phyloP scores from a whole-genome alignment of 352 stramenopile genomes.

The Globisporangium takayamanum region DNA sequence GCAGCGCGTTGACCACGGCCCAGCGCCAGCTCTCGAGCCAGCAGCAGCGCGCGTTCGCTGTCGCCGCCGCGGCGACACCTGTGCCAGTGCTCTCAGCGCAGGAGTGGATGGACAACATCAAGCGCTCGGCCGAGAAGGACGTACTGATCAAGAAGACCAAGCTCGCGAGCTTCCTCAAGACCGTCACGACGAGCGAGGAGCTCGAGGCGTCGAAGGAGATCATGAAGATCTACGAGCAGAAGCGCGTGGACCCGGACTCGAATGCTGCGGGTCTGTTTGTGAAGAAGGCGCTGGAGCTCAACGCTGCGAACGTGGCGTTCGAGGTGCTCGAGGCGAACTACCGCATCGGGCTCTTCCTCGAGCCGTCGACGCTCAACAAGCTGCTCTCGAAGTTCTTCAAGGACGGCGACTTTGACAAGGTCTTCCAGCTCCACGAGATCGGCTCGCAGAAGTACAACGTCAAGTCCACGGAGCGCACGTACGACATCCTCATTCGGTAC shows the following conservation, averaged over 20 bases:
- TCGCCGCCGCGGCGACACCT: constrained; percentile 13
- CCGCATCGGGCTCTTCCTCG: constrained; percentile 76
- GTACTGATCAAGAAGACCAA: constrained; percentile 80
- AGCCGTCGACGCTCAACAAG: constrained; percentile 79
- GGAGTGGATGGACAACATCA: constrained; percentile 83
- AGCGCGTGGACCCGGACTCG: constrained; percentile 72
- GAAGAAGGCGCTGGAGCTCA: constrained; percentile 79
- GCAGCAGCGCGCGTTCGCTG: constrained; percentile 27
- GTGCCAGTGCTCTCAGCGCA: constrained; percentile 48
- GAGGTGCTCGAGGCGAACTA: constrained; percentile 80
- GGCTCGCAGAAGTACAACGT: constrained; percentile 73
- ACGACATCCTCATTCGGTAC: constrained; percentile 77
- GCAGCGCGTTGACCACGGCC: constrained; percentile 45
- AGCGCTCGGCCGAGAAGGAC: constrained; percentile 60
- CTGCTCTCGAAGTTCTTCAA: constrained; percentile 79
- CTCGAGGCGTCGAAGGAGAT: constrained; percentile 77
- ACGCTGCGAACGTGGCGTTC: constrained; percentile 61
- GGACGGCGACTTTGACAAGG: constrained; percentile 70
- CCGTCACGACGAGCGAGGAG: constrained; percentile 73
- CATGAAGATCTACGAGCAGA: constrained; percentile 86
- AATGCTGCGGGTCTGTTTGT: constrained; percentile 73
- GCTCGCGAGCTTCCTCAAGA: constrained; percentile 78
- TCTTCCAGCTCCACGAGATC: constrained; percentile 73
- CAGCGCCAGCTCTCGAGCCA: constrained; percentile 41
- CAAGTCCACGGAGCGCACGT: constrained; percentile 79